Evolutionary conservation across 139 green algal species (phyloP).

Genomic region (Asterochloris erici): DNA sequence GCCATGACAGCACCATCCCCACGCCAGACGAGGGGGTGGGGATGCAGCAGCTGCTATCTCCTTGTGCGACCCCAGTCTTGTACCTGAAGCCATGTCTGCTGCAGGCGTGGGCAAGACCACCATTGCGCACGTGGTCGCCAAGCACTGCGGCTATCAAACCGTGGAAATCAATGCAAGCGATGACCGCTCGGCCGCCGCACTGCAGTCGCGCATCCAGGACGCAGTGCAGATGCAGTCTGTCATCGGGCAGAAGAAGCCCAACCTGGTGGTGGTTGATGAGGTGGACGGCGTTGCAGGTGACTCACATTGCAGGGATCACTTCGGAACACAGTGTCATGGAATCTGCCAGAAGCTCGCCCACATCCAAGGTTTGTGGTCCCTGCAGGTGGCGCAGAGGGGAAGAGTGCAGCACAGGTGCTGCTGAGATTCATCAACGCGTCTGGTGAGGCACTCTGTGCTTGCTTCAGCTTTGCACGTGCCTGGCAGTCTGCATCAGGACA

Average conservation of each 20-base stretch:
- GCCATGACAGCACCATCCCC: too few relatives aligned
- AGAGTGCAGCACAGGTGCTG: constrained; percentile 47
- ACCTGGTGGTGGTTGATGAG: constrained; percentile 95
- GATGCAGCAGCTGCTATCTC: too few relatives aligned
- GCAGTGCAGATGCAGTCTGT: constrained; percentile 70
- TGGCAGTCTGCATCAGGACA: background rate
- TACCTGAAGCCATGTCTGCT: background rate
- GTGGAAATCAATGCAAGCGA: constrained; percentile 96
- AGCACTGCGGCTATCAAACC: constrained; percentile 91
- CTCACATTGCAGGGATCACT: background rate
- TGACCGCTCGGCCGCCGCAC: constrained; percentile 67
- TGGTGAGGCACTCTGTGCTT: constrained; percentile 11
- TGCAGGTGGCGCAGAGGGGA: constrained; percentile 17
- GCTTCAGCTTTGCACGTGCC: background rate
- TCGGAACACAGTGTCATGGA: too few relatives aligned
- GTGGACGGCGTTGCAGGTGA: constrained; percentile 78
- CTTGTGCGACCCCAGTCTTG: too few relatives aligned
- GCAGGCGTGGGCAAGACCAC: constrained; percentile 96
- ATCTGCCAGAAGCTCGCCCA: background rate
- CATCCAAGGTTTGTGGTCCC: background rate
- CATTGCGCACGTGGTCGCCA: constrained; percentile 87
- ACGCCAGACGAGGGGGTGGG: too few relatives aligned
- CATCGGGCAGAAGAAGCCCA: constrained; percentile 62
- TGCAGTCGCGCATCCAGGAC: constrained; percentile 69
- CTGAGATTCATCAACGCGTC: constrained; percentile 67